phyloP scores from a whole-genome alignment of 495 filamentous ascomycete species.

The Chaetomium cochliodes region DNA sequence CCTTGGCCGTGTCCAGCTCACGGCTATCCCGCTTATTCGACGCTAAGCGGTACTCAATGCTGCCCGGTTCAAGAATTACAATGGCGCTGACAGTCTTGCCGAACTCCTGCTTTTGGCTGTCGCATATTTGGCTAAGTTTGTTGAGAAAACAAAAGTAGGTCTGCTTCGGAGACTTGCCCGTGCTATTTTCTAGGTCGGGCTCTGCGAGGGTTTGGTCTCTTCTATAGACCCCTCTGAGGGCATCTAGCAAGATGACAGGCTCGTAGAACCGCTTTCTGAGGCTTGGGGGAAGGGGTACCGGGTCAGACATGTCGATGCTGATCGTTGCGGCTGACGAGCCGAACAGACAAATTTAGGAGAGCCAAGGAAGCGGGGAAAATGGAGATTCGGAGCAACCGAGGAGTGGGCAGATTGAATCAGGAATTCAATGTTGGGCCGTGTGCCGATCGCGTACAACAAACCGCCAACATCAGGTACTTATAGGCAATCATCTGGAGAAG shows the following conservation, averaged over 20 bases:
- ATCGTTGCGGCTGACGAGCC: background rate
- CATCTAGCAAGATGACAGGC: conserved; percentile 21
- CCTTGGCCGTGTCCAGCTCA: background rate
- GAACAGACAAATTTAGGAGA: background rate
- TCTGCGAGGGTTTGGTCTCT: background rate
- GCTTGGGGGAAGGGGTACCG: conserved; percentile 4
- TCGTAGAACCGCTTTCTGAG: conserved; percentile 29
- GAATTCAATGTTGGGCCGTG: background rate
- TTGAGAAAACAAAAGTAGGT: conserved; percentile 30
- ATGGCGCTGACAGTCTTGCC: conserved; percentile 30
- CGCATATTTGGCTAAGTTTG: conserved; percentile 34
- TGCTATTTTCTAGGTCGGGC: conserved; percentile 21
- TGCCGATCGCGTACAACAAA: background rate
- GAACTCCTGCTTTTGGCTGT: conserved; percentile 12
- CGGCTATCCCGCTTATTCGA: conserved; percentile 23
- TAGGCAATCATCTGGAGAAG: background rate
- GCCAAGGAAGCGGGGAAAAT: background rate
- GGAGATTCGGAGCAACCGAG: background rate
- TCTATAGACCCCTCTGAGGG: conserved; percentile 15
- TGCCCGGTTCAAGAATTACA: conserved; percentile 22
- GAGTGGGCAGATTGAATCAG: too few relatives aligned
- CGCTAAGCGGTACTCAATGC: conserved; percentile 30
- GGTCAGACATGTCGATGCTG: background rate
- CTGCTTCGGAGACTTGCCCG: conserved; percentile 13
- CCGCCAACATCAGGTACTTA: background rate